Percentiles rank a stretch among this genome's conserved stretches.
Conservation (phyloP, 345 rosid species). For the Citrus maxima region DNA sequence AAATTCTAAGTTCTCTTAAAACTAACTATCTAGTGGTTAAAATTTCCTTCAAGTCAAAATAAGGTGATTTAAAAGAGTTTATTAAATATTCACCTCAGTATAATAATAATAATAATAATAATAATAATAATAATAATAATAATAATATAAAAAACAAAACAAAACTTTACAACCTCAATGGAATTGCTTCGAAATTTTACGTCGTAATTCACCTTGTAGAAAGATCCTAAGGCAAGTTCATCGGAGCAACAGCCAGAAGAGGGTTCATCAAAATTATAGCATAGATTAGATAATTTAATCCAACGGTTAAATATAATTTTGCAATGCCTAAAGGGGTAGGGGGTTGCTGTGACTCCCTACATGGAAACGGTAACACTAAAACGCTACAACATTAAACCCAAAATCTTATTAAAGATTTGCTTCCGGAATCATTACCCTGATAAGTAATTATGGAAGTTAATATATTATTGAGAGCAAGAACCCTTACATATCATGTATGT, state of each 20-base stretch:
- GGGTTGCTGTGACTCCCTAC: background rate
- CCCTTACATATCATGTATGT: background rate
- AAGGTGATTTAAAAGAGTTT: too few species aligned
- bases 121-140: background rate
- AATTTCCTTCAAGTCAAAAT: too few species aligned
- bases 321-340: background rate
- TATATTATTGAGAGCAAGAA: background rate
- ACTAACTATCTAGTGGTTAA: too few species aligned
- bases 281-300: background rate
- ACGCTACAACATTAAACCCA: background rate
- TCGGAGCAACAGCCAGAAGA: background rate
- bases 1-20: too few species aligned
- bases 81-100: too few species aligned
- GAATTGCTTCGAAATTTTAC: background rate
- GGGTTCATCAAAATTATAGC: background rate
- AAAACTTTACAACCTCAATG: background rate
- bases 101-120: too few species aligned
- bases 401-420: slow-evolving; percentile 1
- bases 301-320: background rate
- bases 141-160: background rate
- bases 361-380: background rate
- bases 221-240: background rate
- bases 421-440: background rate
- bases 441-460: background rate
- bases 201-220: background rate